Percentiles rank a stretch among this genome's conserved stretches.
Conservation (phyloP, 495 filamentous ascomycete genomes). For the Podospora didyma region DNA sequence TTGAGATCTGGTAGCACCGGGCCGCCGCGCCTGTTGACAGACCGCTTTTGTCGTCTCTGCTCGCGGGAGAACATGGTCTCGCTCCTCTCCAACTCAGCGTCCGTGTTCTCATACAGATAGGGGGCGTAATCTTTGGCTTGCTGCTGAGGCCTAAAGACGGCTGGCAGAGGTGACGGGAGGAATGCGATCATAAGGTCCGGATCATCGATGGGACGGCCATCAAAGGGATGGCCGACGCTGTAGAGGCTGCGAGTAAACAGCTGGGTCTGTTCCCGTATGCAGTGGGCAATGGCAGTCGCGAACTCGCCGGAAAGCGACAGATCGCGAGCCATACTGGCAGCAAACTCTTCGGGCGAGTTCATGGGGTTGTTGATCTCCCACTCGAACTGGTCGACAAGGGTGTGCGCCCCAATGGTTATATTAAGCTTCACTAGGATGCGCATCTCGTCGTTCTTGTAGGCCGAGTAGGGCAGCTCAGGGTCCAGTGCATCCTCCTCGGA, state of each 20-base stretch:
- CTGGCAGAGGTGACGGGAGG: constrained; percentile 76
- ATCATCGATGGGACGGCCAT: constrained; percentile 89
- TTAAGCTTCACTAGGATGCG: constrained; percentile 91
- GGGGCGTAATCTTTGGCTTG: constrained; percentile 90
- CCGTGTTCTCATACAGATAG: constrained; percentile 88
- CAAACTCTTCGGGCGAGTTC: constrained; percentile 94
- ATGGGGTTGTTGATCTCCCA: constrained; percentile 96
- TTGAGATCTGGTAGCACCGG: constrained; percentile 95
- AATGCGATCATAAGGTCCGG: constrained; percentile 80
- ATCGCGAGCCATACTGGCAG: constrained; percentile 79
- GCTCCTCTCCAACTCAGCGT: constrained; percentile 83
- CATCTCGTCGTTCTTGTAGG: constrained; percentile 99
- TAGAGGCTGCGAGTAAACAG: constrained; percentile 92
- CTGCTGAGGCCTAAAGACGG: constrained; percentile 82
- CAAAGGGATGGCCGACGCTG: constrained; percentile 88
- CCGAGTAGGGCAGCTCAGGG: constrained; percentile 81
- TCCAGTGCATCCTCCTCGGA: constrained; percentile 89
- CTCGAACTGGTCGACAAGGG: constrained; percentile 94
- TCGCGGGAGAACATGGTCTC: constrained; percentile 92
- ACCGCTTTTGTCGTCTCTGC: constrained; percentile 89
- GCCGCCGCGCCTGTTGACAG: constrained; percentile 87
- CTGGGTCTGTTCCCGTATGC: constrained; percentile 91
- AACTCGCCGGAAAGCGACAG: constrained; percentile 94
- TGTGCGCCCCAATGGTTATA: constrained; percentile 94
- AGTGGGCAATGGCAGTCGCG: constrained; percentile 94